phyloP scores from a whole-genome alignment of 2,329 filamentous ascomycete genomes.

The Ascochyta koolunga region DNA sequence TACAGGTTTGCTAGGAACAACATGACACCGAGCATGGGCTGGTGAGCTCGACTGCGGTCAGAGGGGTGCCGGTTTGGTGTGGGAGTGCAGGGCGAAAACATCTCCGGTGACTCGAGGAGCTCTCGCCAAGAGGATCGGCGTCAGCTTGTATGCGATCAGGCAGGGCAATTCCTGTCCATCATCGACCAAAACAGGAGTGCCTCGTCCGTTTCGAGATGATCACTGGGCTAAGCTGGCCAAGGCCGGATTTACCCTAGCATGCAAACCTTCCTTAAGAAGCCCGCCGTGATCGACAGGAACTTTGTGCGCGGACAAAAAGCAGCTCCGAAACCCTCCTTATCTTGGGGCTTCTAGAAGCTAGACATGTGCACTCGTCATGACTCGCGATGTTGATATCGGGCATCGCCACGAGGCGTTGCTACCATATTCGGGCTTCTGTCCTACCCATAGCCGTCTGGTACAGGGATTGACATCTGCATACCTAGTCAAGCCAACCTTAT shows the following conservation, averaged over 20 bases:
- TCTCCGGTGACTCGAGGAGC: not conserved
- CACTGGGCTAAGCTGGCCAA: slow-evolving; percentile 1
- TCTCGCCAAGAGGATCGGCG: slow-evolving; percentile 17
- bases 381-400: not conserved
- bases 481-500: not conserved
- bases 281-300: slow-evolving; percentile 8
- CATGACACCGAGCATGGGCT: not conserved
- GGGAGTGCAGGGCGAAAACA: slow-evolving; percentile 4
- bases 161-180: slow-evolving; percentile 2
- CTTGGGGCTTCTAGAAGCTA: not conserved
- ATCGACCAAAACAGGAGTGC: slow-evolving; percentile 4
- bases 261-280: not conserved
- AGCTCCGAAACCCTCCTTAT: not conserved
- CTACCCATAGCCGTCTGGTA: not conserved
- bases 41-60: slow-evolving; percentile 1
- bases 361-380: not conserved
- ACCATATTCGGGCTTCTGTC: not conserved
- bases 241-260: slow-evolving; percentile 8
- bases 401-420: not conserved
- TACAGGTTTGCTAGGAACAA: not conserved
- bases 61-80: slow-evolving; percentile 1
- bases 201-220: not conserved
- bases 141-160: not conserved
- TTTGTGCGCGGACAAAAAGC: slow-evolving; percentile 9
- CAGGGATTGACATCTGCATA: not conserved